These are phyloP conservation scores for Paramecium primaurelia DNA, from an alignment of 73 alveolate genomes.

Conservation along the genomic window DNA sequence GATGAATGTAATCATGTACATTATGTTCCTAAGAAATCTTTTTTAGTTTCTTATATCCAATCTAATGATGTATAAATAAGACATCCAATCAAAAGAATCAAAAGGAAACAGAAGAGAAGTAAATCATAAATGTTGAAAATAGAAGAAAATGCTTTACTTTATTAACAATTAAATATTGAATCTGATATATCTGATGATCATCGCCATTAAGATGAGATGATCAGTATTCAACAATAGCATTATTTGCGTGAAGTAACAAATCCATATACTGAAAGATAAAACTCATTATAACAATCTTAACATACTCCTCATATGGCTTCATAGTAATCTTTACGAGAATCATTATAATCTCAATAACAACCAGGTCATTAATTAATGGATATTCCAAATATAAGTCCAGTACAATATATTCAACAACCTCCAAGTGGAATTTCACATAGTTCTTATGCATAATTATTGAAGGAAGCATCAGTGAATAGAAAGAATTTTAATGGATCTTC, in stretches of 20 bases:
- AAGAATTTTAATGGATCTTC: background rate
- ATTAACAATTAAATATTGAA: background rate
- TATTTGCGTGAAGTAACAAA: background rate
- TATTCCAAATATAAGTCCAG: conserved; percentile 41
- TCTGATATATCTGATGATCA: background rate
- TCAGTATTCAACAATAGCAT: background rate
- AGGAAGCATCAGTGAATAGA: background rate
- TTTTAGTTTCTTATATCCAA: background rate
- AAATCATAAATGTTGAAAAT: background rate
- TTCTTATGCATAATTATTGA: background rate
- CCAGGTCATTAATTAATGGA: background rate
- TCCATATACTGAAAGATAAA: background rate
- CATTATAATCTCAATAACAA: background rate
- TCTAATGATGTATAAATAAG: background rate
- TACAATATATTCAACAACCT: background rate
- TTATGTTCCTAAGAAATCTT: background rate
- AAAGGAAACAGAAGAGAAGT: background rate
- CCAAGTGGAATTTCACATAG: conserved; percentile 30
- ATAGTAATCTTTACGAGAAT: background rate
- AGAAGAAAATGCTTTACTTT: background rate
- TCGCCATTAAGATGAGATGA: background rate
- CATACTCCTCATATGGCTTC: background rate
- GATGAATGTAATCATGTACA: conserved; percentile 11
- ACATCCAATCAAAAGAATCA: background rate
- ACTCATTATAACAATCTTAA: background rate